Base-by-base conservation (phyloP, 257 asterid genomes). In the Plantago elongata region DNA sequence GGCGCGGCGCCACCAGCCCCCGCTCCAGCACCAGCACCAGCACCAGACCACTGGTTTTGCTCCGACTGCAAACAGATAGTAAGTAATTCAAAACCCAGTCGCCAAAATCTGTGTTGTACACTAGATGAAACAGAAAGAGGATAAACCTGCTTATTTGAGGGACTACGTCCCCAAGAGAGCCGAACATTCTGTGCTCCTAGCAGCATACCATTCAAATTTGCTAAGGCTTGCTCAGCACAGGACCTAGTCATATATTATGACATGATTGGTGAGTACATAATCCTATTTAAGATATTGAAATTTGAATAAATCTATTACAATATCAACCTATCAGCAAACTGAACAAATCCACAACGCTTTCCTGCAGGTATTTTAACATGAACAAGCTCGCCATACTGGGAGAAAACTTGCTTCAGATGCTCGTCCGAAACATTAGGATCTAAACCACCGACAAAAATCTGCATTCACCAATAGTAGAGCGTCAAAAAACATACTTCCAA, bases 161-260 rank as follows among this genome's bases (percentile, higher is more conserved):
- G 88, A 71, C 87, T 89, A 64, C 89, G 97, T 13, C 97, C 97
- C 97, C 97, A 89, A 8, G 97, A 89, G 64, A 89, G 97, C 51
- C 97, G 85, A 71, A 89, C 75, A 48, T 56, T 86, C 72, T 84
- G 94, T 29, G 86, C 94, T 59, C 97, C 97, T 69, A 89, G 58
- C 64, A 59, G 73, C 43, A 86, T 70, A 15, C 95, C 97, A 62
- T 89, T 81, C 66, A 89, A 77, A 79, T 61, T 75, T 61, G 78
- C 43, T 52, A 89, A 52, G 48, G 97, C 95, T 57, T 79, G 88
- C 75, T 89, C 97, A 17, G 97, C 97, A 64, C 73, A 80, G 60
- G 82, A 65, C 80, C 95, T 84, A 66, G 30, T 51, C 18, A 17
- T 52, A 66, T 63, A 61, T 47, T 48, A 29, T n/a, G 44, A 47